phyloP scores from a whole-genome alignment of 257 asterid species.

The Prunella vulgaris region DNA sequence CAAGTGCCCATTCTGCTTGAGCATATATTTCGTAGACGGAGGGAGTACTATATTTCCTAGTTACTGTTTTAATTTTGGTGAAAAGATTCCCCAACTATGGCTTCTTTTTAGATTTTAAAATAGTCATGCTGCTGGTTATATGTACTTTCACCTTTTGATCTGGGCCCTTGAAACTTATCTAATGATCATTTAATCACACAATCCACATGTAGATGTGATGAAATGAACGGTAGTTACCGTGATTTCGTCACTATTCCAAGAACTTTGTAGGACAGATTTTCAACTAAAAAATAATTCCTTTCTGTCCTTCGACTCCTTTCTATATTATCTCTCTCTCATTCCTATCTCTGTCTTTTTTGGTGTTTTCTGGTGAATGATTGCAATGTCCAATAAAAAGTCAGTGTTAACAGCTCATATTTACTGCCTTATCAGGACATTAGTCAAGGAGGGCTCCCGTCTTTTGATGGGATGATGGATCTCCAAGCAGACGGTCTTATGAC shows the following conservation, averaged over 20 bases:
- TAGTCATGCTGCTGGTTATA: not conserved
- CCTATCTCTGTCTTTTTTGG: conserved; percentile 1
- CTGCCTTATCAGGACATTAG: conserved; percentile 32
- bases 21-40: too few relatives aligned
- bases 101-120: not conserved
- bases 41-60: conserved; percentile 18
- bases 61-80: conserved; percentile 1
- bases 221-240: not conserved
- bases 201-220: conserved; percentile 8
- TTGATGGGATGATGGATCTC: conserved; percentile 18
- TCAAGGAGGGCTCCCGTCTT: conserved; percentile 32
- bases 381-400: not conserved
- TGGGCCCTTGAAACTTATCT: conserved; percentile 11
- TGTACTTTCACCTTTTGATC: not conserved
- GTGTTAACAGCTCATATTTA: conserved; percentile 3
- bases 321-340: not conserved
- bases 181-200: not conserved
- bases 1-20: too few relatives aligned
- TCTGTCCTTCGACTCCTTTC: not conserved
- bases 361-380: conserved; percentile 10
- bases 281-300: not conserved
- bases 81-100: conserved; percentile 8
- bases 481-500: conserved; percentile 20
- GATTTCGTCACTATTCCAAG: conserved; percentile 1
- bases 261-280: not conserved